Evolutionary conservation across 1,284 basidiomycete genomes (phyloP), one percentile per base, ranked within the genome.

Genomic region (Boletellus deceptivus): DNA sequence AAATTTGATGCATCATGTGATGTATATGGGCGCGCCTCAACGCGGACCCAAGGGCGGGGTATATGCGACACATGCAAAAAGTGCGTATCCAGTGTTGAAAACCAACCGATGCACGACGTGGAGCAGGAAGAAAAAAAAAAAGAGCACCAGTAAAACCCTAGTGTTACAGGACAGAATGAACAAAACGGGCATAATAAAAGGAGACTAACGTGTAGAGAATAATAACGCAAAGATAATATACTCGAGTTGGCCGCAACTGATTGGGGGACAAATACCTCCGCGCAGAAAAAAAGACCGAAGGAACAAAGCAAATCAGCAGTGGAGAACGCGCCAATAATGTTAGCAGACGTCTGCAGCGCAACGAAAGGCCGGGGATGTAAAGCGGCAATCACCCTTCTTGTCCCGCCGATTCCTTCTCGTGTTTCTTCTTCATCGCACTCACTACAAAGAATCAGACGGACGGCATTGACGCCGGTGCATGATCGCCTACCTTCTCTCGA

Each of bases 361-460:
- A 14, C 13, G 6, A 31, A 6, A 13, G 13, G 13, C 29, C 29
- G 13, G 29, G 11, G 29, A 9, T 31, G 29, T 13, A n/a, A 17
- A 35, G 37, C 29, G 27, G 22, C n/a, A 6, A 22, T 67, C 51
- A 70, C 0, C 41, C 50, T 10, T 80, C 78, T 57, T 71, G 71
- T 55, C 84, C 83, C 75, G 79, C 72, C 11, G 74, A 72, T 62
- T 86, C 84, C 60, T 80, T 82, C 65, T 86, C 84, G 57, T 79
- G 74, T 58, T 76, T 80, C 75, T 87, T 88, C 73, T 89, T 89
- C 79, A 89, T 84, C 10, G 83, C 79, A 63, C 85, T 89, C 77
- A 89, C 86, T 87, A 38, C 29, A 1, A 53, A 17, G 31, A 48
- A 50, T 29, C 53, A 39, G 16, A 22, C 29, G 9, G 17, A 46